Base-by-base conservation (phyloP, 2,329 filamentous ascomycete species). In the Claviceps paspali region DNA sequence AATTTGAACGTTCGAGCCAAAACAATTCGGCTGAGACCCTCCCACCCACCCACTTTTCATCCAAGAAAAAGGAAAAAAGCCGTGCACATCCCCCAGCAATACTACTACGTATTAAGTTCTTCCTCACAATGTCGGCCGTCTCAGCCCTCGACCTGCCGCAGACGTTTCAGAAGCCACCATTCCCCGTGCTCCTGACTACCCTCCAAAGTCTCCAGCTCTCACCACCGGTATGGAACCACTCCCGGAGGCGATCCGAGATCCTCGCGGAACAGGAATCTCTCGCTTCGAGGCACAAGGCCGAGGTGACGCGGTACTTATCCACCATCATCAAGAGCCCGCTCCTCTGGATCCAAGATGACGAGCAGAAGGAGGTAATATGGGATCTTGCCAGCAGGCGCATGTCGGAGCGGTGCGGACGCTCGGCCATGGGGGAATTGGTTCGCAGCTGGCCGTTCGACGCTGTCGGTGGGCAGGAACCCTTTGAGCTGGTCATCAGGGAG, bases 341-440 rank as follows among this genome's bases (percentile, higher is more conserved):
- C 27, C 52, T 56, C 12, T 91, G 83, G 83, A 70, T 88, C 39
- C 55, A 67, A 6, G 65, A 74, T 41, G 78, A 84, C 18, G 72
- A 73, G 3, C 63, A 72, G 45, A 73, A 68, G 49, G 83, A 88
- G 52, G 51, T 58, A 5, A 59, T 92, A 11, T 93, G 86, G 82
- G 76, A 82, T 32, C 65, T 78, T 45, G 86, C 88, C 2, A 86
- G 85, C 47, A 70, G 71, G 41, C 70, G 88, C 33, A 70, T 96
- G 43, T 79, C 83, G 30, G 87, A 95, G 57, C 71, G 88, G 12
- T 93, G 86, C 43, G 91, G 91, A 1, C 71, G 91, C 37, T 51
- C 56, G 46, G 67, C 65, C 11, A 73, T 76, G 69, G 68, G 70
- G 11, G 69, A 73, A 40, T 65, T 76, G 22, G 64, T 61, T 4